These are phyloP conservation scores for Rosa persica DNA, from an alignment of 306 rosid species.

Conservation along the genomic window DNA sequence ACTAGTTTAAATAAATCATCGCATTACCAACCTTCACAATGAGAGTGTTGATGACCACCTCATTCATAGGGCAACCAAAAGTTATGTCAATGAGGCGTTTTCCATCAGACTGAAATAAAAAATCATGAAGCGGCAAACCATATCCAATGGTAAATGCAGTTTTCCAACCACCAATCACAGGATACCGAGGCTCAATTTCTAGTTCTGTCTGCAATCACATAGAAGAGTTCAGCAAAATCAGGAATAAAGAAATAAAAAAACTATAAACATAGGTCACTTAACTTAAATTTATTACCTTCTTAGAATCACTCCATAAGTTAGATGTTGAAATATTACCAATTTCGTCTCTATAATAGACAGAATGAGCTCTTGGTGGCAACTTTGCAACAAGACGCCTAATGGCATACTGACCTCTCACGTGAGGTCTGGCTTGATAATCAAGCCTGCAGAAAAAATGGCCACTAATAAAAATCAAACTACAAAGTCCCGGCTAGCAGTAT, in stretches of 20 bases:
- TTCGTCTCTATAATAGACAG: constrained; percentile 91
- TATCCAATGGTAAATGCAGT: constrained; percentile 91
- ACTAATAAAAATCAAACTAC: constrained; percentile 23
- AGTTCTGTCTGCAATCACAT: constrained; percentile 61
- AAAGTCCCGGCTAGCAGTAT: constrained; percentile 19
- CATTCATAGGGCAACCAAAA: constrained; percentile 79
- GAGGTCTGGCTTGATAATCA: constrained; percentile 84
- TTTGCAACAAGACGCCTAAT: constrained; percentile 76
- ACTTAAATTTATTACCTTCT: constrained; percentile 48
- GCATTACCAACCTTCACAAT: constrained; percentile 62
- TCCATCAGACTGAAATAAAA: constrained; percentile 69
- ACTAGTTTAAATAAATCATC: constrained; percentile 10
- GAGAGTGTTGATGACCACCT: constrained; percentile 74
- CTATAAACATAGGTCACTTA: neutral
- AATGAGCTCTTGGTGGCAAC: constrained; percentile 92
- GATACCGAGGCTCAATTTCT: constrained; percentile 93
- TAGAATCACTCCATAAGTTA: constrained; percentile 88
- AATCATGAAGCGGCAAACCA: constrained; percentile 86
- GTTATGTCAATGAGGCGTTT: constrained; percentile 73
- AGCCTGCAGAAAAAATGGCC: constrained; percentile 61
- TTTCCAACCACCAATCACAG: constrained; percentile 98
- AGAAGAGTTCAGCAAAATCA: constrained; percentile 27
- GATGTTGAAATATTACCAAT: constrained; percentile 98
- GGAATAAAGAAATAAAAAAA: neutral
- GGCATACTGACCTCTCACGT: constrained; percentile 79